Conservation (phyloP, 2,329 filamentous ascomycete genomes). For the Colletotrichum caudatum region DNA sequence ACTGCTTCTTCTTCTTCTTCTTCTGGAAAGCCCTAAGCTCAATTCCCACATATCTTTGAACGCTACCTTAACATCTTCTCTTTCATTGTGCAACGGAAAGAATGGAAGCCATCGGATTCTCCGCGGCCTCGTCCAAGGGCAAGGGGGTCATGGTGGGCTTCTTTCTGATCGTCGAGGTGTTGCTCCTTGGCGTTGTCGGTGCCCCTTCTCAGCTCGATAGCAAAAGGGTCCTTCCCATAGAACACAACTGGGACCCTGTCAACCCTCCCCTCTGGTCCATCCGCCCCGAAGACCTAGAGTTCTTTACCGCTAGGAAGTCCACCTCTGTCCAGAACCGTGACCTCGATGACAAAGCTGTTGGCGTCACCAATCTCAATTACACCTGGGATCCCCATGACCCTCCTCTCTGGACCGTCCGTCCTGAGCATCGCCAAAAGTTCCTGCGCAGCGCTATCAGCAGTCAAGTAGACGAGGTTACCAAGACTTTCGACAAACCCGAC, state of each 20-base stretch:
- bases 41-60: too few species aligned
- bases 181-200: constrained; percentile 2
- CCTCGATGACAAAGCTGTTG: background rate
- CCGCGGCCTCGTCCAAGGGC: background rate
- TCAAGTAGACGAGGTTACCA: background rate
- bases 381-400: background rate
- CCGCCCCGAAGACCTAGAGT: constrained; percentile 1
- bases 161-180: background rate
- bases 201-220: background rate
- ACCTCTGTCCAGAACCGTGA: background rate
- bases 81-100: background rate
- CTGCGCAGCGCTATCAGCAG: background rate
- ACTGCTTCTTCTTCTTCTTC: fast-evolving
- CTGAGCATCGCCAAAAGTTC: background rate
- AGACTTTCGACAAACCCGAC: too few species aligned
- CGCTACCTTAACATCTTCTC: background rate
- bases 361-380: background rate
- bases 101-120: background rate
- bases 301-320: background rate
- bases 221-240: background rate
- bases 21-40: too few species aligned
- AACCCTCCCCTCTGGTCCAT: constrained; percentile 25
- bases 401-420: constrained; percentile 13
- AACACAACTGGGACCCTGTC: constrained; percentile 1
- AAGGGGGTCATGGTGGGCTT: background rate